Conservation (phyloP, 345 rosid genomes). For the Citrus mangshanensis region DNA sequence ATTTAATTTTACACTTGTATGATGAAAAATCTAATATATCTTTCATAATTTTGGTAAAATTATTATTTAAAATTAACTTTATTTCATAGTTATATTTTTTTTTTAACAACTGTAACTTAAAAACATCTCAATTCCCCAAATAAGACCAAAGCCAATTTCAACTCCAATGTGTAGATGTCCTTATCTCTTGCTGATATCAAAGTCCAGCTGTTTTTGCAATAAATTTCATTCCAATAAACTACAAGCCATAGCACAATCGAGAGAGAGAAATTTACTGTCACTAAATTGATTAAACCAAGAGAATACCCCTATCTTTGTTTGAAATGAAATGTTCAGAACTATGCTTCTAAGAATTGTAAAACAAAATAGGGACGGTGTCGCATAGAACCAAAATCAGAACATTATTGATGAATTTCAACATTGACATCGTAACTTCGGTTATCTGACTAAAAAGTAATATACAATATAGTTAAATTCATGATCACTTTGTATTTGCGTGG, state of each 20-base stretch:
- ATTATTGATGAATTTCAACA: background rate
- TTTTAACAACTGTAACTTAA: too few relatives aligned
- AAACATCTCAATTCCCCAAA: too few relatives aligned
- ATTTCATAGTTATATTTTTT: too few relatives aligned
- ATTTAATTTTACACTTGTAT: too few relatives aligned
- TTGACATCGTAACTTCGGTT: background rate
- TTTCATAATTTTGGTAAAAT: too few relatives aligned
- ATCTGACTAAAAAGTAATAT: constrained; percentile 9
- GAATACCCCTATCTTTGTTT: background rate
- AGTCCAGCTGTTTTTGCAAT: background rate
- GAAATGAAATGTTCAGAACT: background rate
- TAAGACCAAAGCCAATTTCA: too few relatives aligned
- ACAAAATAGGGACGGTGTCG: background rate
- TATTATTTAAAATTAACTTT: too few relatives aligned
- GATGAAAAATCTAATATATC: too few relatives aligned
- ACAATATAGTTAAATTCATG: constrained; percentile 10
- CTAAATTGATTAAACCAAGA: background rate
- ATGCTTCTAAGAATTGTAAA: background rate
- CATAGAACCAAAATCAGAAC: background rate
- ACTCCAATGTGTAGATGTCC: background rate
- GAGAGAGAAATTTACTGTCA: too few relatives aligned
- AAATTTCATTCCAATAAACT: background rate
- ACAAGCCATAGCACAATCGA: background rate
- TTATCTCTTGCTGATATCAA: background rate
- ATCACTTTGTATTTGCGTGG: constrained; percentile 14